These are phyloP conservation scores for Sordariomycetes sp. DNA, from an alignment of 2,329 filamentous ascomycete species.

Conservation along the genomic window DNA sequence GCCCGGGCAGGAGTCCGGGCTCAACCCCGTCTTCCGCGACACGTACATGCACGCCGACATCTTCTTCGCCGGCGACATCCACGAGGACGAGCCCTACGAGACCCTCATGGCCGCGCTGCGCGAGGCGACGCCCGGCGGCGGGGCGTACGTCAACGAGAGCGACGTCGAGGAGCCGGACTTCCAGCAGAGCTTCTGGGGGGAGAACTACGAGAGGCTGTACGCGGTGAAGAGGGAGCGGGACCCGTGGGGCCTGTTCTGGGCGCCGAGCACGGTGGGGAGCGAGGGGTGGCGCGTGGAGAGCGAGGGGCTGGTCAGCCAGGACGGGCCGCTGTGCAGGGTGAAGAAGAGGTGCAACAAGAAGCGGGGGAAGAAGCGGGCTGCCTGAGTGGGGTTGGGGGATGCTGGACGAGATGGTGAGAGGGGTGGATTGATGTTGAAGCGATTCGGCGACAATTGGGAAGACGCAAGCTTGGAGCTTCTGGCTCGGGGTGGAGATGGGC, in stretches of 20 bases:
- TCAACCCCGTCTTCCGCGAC: constrained; percentile 33
- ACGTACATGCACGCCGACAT: constrained; percentile 20
- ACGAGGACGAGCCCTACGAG: constrained; percentile 12
- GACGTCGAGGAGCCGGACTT: constrained; percentile 35
- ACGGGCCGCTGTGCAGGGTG: constrained; percentile 23
- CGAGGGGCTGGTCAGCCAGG: constrained; percentile 19
- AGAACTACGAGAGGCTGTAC: constrained; percentile 28
- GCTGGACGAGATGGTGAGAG: no score
- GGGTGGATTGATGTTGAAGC: no score
- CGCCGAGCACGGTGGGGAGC: constrained; percentile 36
- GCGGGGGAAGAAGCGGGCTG: no score
- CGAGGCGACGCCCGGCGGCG: constrained; percentile 25
- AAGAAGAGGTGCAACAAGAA: background rate
- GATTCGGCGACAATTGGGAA: no score
- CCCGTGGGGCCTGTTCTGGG: constrained; percentile 33
- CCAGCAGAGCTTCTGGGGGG: constrained; percentile 33
- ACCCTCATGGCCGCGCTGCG: constrained; percentile 16
- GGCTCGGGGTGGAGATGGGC: no score
- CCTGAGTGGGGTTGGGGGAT: no score
- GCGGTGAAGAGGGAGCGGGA: constrained; percentile 38
- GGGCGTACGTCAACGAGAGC: constrained; percentile 40
- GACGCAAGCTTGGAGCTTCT: no score
- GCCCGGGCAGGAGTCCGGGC: constrained; percentile 17
- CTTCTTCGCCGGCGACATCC: constrained; percentile 12
- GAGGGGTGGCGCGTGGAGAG: constrained; percentile 31